Conservation (phyloP, 371 early-diverging fungal species). For the Actinomortierella ambigua region DNA sequence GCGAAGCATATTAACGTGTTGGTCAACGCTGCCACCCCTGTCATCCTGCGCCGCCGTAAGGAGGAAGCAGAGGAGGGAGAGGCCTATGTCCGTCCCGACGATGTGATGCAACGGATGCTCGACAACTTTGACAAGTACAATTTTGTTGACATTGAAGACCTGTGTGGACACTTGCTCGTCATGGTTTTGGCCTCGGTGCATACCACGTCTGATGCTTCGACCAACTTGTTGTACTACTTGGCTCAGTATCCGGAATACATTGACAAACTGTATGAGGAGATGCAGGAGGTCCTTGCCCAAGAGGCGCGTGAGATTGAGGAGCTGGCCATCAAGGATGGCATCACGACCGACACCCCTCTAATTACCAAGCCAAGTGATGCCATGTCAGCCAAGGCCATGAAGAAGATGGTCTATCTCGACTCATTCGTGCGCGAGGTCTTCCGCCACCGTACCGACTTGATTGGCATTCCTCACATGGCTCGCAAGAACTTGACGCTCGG, state of each 20-base stretch:
- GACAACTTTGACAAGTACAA: conserved; percentile 37
- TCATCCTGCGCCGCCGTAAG: conserved; percentile 28
- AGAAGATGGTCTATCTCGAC: conserved; percentile 52
- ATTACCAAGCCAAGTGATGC: conserved; percentile 2
- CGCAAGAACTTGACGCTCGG: conserved; percentile 37
- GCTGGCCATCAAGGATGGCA: too few relatives aligned
- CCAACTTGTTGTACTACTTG: conserved; percentile 48
- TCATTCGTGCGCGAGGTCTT: conserved; percentile 55
- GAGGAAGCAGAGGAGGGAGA: conserved; percentile 15
- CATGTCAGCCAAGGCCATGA: conserved; percentile 38
- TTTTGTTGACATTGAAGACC: conserved; percentile 36
- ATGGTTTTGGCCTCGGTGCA: conserved; percentile 52
- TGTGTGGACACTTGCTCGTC: conserved; percentile 40
- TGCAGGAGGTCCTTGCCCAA: conserved; percentile 33
- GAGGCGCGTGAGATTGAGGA: conserved; percentile 16
- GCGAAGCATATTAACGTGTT: conserved; percentile 21
- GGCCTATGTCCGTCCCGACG: conserved; percentile 20
- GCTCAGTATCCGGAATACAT: conserved; percentile 49
- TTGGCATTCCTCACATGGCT: conserved; percentile 42
- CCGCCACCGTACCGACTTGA: conserved; percentile 26
- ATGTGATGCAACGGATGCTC: conserved; percentile 30
- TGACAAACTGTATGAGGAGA: conserved; percentile 49
- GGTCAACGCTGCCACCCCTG: conserved; percentile 18
- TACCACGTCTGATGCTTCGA: conserved; percentile 45
- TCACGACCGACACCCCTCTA: too few relatives aligned